phyloP scores from a whole-genome alignment of 2,329 filamentous ascomycete species.

The Ceratocystis destructans region DNA sequence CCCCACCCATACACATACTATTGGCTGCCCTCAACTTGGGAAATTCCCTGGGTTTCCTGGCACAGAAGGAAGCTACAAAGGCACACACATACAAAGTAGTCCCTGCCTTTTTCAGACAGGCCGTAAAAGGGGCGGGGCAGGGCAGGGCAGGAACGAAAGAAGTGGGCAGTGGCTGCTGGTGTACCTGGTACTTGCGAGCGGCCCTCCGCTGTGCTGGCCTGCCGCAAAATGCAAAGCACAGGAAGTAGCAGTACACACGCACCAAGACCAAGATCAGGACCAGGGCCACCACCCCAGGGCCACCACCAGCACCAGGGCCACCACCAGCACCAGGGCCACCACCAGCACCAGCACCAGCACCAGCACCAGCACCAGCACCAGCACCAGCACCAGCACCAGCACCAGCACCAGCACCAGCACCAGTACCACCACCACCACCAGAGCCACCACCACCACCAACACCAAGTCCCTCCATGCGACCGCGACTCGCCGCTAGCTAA shows the following conservation, averaged over 20 bases:
- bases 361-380: no score
- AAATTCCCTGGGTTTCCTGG: background rate
- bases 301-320: no score
- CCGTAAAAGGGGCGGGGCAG: background rate
- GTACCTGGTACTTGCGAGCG: background rate
- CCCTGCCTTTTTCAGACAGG: no score
- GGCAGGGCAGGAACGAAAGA: background rate
- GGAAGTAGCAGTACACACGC: background rate
- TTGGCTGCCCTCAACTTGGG: background rate
- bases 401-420: no score
- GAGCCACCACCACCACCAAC: no score
- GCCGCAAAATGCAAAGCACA: background rate
- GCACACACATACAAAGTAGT: no score
- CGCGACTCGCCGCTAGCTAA: no score
- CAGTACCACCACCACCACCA: no score
- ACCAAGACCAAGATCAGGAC: background rate
- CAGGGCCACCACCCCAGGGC: no score
- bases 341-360: no score
- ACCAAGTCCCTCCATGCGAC: background rate
- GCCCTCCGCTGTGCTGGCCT: background rate
- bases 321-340: no score
- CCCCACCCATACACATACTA: conserved; percentile 1
- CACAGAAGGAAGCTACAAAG: background rate
- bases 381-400: no score
- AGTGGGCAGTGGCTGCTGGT: background rate